Evolutionary conservation across 352 stramenopile genomes (phyloP).

Genomic region (Globisporangium middletonii): DNA sequence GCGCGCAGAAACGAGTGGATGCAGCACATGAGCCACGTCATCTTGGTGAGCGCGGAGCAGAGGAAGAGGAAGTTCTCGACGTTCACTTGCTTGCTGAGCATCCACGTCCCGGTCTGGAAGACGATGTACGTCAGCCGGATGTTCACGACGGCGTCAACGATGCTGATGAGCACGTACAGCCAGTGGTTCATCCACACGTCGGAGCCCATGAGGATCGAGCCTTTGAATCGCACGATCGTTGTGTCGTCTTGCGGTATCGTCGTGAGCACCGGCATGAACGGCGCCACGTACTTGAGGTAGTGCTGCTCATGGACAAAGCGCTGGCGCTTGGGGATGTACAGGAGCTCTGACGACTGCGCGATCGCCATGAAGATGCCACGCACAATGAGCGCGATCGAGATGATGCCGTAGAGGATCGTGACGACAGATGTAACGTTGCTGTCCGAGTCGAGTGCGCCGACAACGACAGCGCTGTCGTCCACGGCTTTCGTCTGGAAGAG

Average conservation of each 20-base stretch:
- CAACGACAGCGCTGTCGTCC: conserved; percentile 30
- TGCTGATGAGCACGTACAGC: conserved; percentile 53
- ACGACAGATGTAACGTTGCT: conserved; percentile 27
- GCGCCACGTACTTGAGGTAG: conserved; percentile 31
- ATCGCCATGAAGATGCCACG: conserved; percentile 33
- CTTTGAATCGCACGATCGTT: conserved; percentile 40
- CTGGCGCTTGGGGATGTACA: conserved; percentile 31
- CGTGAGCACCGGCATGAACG: conserved; percentile 35
- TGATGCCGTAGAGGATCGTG: conserved; percentile 32
- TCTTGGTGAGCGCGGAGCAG: conserved; percentile 33
- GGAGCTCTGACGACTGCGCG: conserved; percentile 22
- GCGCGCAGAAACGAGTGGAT: conserved; percentile 29
- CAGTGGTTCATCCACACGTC: conserved; percentile 69
- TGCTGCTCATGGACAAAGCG: conserved; percentile 22
- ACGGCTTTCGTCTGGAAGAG: conserved; percentile 36
- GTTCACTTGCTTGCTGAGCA: conserved; percentile 41
- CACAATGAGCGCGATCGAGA: conserved; percentile 38
- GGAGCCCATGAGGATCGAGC: conserved; percentile 38
- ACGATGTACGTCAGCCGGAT: conserved; percentile 42
- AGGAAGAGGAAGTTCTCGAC: conserved; percentile 55
- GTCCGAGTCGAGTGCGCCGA: conserved; percentile 31
- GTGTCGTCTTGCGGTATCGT: conserved; percentile 25
- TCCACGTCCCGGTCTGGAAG: conserved; percentile 42
- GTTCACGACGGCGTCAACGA: conserved; percentile 37
- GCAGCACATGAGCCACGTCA: conserved; percentile 61